phyloP scores from a whole-genome alignment of 768 basidiomycete genomes.

The Mycena galopus region DNA sequence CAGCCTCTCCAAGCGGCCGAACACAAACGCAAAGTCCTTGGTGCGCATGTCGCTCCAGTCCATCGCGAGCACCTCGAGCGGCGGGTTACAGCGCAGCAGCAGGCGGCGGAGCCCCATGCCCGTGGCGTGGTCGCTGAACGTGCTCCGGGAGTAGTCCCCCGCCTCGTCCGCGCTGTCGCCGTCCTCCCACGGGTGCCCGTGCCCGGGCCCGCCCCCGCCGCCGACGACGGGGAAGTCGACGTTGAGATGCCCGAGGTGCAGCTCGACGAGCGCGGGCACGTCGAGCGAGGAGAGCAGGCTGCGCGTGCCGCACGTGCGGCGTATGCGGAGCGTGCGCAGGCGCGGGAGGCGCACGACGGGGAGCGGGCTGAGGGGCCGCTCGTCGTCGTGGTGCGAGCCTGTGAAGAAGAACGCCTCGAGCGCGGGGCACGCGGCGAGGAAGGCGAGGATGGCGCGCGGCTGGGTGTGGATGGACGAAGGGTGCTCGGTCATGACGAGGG shows the following conservation, averaged over 20 bases:
- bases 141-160: slow-evolving; percentile 80
- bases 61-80: slow-evolving; percentile 78
- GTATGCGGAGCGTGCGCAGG: slow-evolving; percentile 69
- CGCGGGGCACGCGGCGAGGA: slow-evolving; percentile 72
- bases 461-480: slow-evolving; percentile 53
- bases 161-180: slow-evolving; percentile 85
- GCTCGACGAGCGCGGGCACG: slow-evolving; percentile 68
- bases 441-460: slow-evolving; percentile 66
- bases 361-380: slow-evolving; percentile 45
- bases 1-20: slow-evolving; percentile 65
- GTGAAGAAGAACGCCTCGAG: slow-evolving; percentile 70
- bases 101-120: slow-evolving; percentile 84
- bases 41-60: slow-evolving; percentile 88
- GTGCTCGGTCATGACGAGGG: slow-evolving; percentile 69
- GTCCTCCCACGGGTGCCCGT: slow-evolving; percentile 53
- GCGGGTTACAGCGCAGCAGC: slow-evolving; percentile 71
- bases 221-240: slow-evolving; percentile 63
- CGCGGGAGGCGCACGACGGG: slow-evolving; percentile 67
- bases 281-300: slow-evolving; percentile 74
- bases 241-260: slow-evolving; percentile 77
- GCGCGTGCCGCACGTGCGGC: slow-evolving; percentile 72
- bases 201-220: slow-evolving; percentile 32
- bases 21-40: slow-evolving; percentile 81
- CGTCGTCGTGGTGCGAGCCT: slow-evolving; percentile 65
- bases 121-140: slow-evolving; percentile 81